Base-by-base conservation (phyloP, 441 rosid genomes). In the Populus hybrid region DNA sequence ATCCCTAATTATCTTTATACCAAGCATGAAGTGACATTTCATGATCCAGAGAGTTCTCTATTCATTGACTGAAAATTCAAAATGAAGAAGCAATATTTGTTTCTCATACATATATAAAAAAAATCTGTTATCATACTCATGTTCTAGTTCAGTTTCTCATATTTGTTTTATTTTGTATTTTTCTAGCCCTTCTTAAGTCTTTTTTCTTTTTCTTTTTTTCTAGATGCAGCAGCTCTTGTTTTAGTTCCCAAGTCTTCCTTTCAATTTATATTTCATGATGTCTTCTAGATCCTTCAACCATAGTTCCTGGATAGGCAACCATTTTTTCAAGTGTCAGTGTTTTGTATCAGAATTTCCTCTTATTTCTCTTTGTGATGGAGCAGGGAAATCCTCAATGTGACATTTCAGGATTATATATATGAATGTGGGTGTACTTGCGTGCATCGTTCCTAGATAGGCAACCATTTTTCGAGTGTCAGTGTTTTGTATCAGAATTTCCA, bases 1-100 rank as follows among this genome's bases (percentile, higher is more conserved):
- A 38, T 38, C 3, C 42, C 11, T 38, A 38, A 7, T 9, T 38
- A 7, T 38, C 42, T 36, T 16, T 50, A 28, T 12, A 26, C 57
- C 69, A 67, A 67, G 21, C 9, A 67, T 30, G n/a, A 67, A 67
- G 32, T 67, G 16, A 1, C 1, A 19, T 28, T 10, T 30, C 69
- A 28, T 68, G 46, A 68, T 34, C 19, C 24, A 18, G 28, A 23
- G 10, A 68, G 23, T 21, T 68, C 36, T 57, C 67, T 28, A 28
- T 26, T 57, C 57, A 72, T 57, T 59, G 75, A 53, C 7, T 72
- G 75, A 16, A 72, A 61, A 28, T 70, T 32, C 42, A 38, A 38
- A 38, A 42, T 21, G 9, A 19, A 70, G 61, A 70, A 70, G 36
- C 36, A 34, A 34, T 34, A 34, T 8, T 32, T 32, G 6, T 32